A percentile compares a stretch with the other conserved stretches of the same genome.
phyloP scores from a whole-genome alignment of 2,329 filamentous ascomycete genomes.

The Chaetomium strumarium region DNA sequence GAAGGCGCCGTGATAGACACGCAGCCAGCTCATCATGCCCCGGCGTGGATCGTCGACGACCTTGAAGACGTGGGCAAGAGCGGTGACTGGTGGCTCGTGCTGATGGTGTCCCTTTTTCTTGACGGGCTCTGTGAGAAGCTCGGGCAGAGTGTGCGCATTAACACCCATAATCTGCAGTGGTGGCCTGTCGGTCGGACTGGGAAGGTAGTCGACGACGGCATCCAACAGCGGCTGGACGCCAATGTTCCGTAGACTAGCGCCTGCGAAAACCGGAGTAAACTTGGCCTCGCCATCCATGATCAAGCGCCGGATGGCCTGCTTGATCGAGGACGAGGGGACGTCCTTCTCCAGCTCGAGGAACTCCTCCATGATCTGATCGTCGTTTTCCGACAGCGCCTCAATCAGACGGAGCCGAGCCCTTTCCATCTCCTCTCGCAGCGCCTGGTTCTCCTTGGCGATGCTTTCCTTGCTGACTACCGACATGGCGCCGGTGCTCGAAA shows the following conservation, averaged over 20 bases:
- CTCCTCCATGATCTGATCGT: constrained; percentile 77
- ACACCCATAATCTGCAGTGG: constrained; percentile 68
- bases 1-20: constrained; percentile 82
- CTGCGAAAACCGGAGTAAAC: constrained; percentile 83
- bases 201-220: constrained; percentile 80
- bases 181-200: constrained; percentile 72
- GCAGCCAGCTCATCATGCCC: constrained; percentile 84
- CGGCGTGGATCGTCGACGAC: constrained; percentile 83
- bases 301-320: constrained; percentile 66
- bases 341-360: constrained; percentile 76
- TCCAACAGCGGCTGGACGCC: constrained; percentile 90
- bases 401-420: constrained; percentile 71
- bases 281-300: constrained; percentile 62
- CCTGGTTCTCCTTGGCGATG: constrained; percentile 47
- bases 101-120: constrained; percentile 31
- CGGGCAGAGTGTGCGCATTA: constrained; percentile 42
- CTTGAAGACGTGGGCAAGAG: constrained; percentile 76
- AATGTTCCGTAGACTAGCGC: constrained; percentile 88
- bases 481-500: constrained; percentile 44
- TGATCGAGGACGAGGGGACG: constrained; percentile 61
- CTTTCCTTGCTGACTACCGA: constrained; percentile 28
- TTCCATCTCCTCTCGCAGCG: constrained; percentile 61
- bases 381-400: constrained; percentile 80
- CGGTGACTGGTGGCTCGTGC: constrained; percentile 33
- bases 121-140: constrained; percentile 33